Evolutionary conservation across 2,329 filamentous ascomycete genomes (phyloP).

Genomic region (Polytolypa hystricis): DNA sequence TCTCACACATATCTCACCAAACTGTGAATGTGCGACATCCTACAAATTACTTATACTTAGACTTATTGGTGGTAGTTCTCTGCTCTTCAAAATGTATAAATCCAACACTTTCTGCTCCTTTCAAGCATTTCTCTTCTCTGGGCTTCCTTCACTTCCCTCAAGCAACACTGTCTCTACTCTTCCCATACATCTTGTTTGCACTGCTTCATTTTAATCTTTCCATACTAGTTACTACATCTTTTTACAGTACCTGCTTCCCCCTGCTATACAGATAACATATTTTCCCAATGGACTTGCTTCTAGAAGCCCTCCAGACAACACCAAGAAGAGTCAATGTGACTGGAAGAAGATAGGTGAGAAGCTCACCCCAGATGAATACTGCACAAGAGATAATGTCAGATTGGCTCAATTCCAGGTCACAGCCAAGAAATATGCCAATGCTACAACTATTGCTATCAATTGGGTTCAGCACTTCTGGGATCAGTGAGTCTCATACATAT

Average conservation of each 20-base stretch:
- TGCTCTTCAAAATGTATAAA: constrained; percentile 3
- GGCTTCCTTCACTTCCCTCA: background rate
- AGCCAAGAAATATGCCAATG: constrained; percentile 7
- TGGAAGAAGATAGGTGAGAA: constrained; percentile 2
- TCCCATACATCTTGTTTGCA: background rate
- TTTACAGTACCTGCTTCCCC: background rate
- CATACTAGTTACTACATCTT: constrained; percentile 1
- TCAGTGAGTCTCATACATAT: constrained; percentile 4
- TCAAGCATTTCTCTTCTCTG: background rate
- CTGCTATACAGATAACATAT: constrained; percentile 1
- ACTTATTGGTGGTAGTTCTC: too few species aligned
- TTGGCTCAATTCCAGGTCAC: constrained; percentile 4
- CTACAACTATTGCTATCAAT: constrained; percentile 3
- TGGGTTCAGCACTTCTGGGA: constrained; percentile 3
- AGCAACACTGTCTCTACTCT: background rate
- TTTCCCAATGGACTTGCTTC: constrained; percentile 3
- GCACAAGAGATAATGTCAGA: constrained; percentile 1
- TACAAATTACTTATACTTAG: too few species aligned
- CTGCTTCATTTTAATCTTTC: constrained; percentile 2
- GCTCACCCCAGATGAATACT: constrained; percentile 4
- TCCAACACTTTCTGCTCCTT: background rate
- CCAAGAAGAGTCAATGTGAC: constrained; percentile 1
- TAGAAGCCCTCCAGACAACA: background rate
- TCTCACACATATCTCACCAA: too few species aligned
- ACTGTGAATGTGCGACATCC: too few species aligned